These are phyloP conservation scores for Leccinum fuscescens DNA, from an alignment of 1,284 basidiomycete species.

Conservation along the genomic window DNA sequence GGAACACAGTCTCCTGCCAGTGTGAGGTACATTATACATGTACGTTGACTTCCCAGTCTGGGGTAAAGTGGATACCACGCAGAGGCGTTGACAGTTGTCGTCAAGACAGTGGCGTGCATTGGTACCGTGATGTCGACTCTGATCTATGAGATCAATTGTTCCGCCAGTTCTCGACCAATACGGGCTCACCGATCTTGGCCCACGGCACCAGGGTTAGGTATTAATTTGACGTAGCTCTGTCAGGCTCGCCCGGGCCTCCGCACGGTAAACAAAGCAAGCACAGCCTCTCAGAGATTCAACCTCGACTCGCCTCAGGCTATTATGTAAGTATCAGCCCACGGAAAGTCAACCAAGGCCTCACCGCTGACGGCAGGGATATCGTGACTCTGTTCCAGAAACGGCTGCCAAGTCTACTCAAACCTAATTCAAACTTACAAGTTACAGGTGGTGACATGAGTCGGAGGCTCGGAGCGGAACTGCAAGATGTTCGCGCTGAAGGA, in stretches of 20 bases:
- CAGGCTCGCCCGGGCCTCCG: not conserved
- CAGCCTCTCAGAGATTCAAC: not conserved
- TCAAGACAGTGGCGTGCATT: not conserved
- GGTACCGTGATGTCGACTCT: not conserved
- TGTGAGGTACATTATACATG: not conserved
- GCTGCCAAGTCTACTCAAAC: not conserved
- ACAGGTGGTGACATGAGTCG: not conserved
- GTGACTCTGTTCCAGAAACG: not conserved
- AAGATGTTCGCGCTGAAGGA: not conserved
- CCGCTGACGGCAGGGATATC: not conserved
- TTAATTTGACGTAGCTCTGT: not conserved
- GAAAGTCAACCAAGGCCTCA: not conserved
- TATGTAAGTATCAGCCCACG: not conserved
- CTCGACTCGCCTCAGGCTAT: not conserved
- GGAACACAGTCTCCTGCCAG: not conserved
- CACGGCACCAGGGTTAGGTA: not conserved
- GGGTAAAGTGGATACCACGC: slow-evolving; percentile 1
- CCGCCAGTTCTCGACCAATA: not conserved
- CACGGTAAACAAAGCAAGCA: not conserved
- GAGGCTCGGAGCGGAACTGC: not conserved
- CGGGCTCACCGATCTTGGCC: not conserved
- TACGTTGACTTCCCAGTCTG: not conserved
- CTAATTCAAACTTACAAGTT: not conserved
- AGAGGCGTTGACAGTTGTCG: not conserved
- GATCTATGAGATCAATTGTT: not conserved